Percentiles rank a stretch among this genome's conserved stretches.
Evolutionary conservation across 225 moss, liverwort and hornwort genomes (phyloP).

Genomic region (Rhytidiadelphus loreus): DNA sequence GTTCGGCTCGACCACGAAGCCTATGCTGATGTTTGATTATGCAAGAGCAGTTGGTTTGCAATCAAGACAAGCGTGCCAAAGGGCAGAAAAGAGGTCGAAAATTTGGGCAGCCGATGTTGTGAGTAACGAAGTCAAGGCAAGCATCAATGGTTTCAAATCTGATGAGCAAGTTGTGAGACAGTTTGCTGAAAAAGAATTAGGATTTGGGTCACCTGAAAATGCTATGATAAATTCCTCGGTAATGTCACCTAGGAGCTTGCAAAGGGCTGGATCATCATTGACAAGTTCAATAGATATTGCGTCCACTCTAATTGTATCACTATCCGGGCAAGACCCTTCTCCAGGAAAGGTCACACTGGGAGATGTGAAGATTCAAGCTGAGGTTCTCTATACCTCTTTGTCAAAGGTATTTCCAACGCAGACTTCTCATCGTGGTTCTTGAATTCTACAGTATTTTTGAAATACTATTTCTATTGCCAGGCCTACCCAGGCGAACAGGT

Average conservation of each 20-base stretch:
- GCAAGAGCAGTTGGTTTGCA: slow-evolving; percentile 30
- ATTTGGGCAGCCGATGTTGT: background rate
- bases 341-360: background rate
- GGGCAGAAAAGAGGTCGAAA: background rate
- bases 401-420: background rate
- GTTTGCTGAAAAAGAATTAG: background rate
- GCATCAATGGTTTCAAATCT: background rate
- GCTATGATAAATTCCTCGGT: background rate
- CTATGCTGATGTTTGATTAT: slow-evolving; percentile 25
- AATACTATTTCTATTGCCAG: background rate
- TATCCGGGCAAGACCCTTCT: background rate
- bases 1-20: background rate
- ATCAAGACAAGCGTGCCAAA: background rate
- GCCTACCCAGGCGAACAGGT: background rate
- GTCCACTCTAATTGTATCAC: background rate
- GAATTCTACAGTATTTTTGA: background rate
- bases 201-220: background rate
- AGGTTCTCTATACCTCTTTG: background rate
- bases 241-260: background rate
- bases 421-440: background rate
- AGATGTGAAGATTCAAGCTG: background rate
- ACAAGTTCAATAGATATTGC: background rate
- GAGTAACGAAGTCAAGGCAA: background rate
- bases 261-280: background rate
- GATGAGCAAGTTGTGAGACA: background rate